phyloP scores from a whole-genome alignment of 192 early-diverging fungal species.

The Gonapodya sp. region DNA sequence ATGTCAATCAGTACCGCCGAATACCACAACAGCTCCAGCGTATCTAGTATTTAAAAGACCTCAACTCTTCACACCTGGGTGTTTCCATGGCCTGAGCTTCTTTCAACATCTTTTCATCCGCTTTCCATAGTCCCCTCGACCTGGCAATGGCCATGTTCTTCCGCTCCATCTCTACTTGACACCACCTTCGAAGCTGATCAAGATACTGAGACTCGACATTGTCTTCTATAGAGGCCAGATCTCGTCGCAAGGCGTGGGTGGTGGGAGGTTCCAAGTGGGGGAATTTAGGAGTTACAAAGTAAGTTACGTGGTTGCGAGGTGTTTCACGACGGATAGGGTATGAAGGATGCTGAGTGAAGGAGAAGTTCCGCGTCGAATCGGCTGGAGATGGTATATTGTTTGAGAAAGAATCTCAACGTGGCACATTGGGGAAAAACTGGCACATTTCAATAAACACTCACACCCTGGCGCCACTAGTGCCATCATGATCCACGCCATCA shows the following conservation, averaged over 20 bases:
- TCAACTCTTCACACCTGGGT: background rate
- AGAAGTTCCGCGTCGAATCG: background rate
- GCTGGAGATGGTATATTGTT: too few relatives aligned
- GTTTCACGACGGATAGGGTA: background rate
- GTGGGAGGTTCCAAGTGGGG: background rate
- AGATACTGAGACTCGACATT: background rate
- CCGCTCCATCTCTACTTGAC: background rate
- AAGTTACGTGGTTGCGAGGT: background rate
- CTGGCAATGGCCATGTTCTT: background rate
- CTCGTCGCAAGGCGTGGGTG: background rate
- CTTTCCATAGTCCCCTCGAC: background rate
- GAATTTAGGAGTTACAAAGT: background rate
- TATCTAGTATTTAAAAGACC: background rate
- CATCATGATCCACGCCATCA: background rate
- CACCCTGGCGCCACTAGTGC: background rate
- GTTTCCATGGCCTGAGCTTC: background rate
- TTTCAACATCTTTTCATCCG: background rate
- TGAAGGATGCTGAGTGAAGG: background rate
- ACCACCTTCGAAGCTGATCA: background rate
- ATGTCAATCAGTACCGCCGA: too few relatives aligned
- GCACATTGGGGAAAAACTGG: too few relatives aligned
- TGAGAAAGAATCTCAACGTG: too few relatives aligned
- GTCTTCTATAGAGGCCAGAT: background rate
- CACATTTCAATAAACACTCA: background rate
- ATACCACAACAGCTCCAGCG: too few relatives aligned